These are phyloP conservation scores for Arthroderma sp. DNA, from an alignment of 2,329 filamentous ascomycete species.

Conservation along the genomic window DNA sequence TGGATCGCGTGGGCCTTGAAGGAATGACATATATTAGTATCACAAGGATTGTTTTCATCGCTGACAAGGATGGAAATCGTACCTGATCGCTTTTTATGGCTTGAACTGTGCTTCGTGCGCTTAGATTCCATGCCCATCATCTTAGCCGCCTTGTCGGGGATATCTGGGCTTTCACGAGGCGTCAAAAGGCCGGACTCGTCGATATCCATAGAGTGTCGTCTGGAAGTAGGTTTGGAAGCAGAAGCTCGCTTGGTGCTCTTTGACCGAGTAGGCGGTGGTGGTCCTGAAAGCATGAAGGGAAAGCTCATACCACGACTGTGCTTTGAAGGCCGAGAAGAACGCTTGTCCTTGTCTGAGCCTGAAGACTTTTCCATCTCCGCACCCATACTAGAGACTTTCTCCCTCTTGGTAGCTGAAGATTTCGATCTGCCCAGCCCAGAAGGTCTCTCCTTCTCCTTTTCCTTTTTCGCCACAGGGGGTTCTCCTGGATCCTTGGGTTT, in stretches of 20 bases:
- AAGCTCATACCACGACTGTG: slow-evolving; percentile 48
- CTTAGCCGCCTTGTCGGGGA: slow-evolving; percentile 66
- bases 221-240: slow-evolving; percentile 45
- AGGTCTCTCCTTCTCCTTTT: slow-evolving; percentile 25
- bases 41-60: background rate
- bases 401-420: slow-evolving; percentile 43
- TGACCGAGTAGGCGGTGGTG: slow-evolving; percentile 47
- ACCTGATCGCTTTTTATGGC: slow-evolving; percentile 10
- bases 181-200: slow-evolving; percentile 52
- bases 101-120: slow-evolving; percentile 34
- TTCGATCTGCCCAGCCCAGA: slow-evolving; percentile 43
- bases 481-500: slow-evolving; percentile 27
- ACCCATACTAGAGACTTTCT: slow-evolving; percentile 46
- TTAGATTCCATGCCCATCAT: slow-evolving; percentile 51
- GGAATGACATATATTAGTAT: background rate
- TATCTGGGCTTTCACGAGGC: slow-evolving; percentile 53
- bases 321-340: slow-evolving; percentile 43
- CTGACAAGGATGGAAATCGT: background rate
- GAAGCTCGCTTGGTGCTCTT: slow-evolving; percentile 53
- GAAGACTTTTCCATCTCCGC: slow-evolving; percentile 53
- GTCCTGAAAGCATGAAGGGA: slow-evolving; percentile 55
- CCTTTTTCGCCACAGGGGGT: slow-evolving; percentile 13
- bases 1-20: slow-evolving; percentile 38
- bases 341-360: slow-evolving; percentile 57
- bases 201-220: slow-evolving; percentile 57